phyloP scores from a whole-genome alignment of 129 eudicot genomes.

The Flaveria ramosissima region DNA sequence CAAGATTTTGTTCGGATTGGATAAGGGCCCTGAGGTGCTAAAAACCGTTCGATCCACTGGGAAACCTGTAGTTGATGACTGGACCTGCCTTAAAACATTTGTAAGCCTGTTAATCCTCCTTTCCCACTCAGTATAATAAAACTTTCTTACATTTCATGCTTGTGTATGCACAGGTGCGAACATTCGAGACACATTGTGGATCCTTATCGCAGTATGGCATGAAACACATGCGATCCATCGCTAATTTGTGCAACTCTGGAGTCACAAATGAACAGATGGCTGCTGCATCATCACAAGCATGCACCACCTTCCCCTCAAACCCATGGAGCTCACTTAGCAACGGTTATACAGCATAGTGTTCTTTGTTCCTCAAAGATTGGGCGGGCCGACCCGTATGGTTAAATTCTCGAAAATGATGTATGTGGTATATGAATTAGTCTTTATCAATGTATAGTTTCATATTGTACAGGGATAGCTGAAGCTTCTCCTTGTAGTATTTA shows the following conservation, averaged over 20 bases:
- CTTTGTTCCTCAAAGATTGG: not conserved
- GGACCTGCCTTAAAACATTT: constrained; percentile 80
- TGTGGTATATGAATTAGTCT: not conserved
- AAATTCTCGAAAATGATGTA: constrained; percentile 14
- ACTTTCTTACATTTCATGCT: not conserved
- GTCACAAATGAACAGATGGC: constrained; percentile 56
- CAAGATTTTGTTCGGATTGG: constrained; percentile 73
- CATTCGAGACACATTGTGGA: constrained; percentile 72
- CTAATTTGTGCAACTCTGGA: constrained; percentile 77
- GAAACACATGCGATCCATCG: constrained; percentile 80
- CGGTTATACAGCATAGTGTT: constrained; percentile 59
- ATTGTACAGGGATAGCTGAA: constrained; percentile 24
- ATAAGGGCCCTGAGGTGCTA: constrained; percentile 59
- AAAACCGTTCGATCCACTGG: constrained; percentile 64
- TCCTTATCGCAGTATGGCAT: constrained; percentile 74
- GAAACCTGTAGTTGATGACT: constrained; percentile 82
- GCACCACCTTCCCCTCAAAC: constrained; percentile 54
- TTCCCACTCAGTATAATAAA: not conserved
- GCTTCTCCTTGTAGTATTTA: constrained; percentile 26
- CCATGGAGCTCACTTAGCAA: constrained; percentile 73
- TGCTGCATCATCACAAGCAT: constrained; percentile 68
- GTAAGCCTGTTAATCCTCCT: constrained; percentile 38
- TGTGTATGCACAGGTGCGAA: constrained; percentile 49
- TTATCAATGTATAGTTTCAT: constrained; percentile 24
- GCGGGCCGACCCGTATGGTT: not conserved